Conservation (phyloP, 148 eudicot genomes). For the Simmondsia chinensis region DNA sequence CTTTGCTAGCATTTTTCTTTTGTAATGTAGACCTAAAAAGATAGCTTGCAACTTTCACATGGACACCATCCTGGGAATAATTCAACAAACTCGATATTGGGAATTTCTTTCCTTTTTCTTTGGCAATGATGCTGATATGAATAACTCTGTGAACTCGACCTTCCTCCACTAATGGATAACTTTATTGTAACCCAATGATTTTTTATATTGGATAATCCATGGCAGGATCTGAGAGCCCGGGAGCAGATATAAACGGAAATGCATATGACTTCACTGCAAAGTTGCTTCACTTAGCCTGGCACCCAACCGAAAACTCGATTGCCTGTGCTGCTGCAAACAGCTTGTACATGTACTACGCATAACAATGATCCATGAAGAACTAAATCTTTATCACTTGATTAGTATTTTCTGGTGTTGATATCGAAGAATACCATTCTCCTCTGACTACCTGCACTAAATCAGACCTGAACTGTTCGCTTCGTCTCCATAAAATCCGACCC, state of each 20-base stretch:
- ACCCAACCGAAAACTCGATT: constrained; percentile 75
- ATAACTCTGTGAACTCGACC: too few species aligned
- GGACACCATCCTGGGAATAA: too few species aligned
- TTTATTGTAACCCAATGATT: too few species aligned
- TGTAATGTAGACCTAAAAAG: too few species aligned
- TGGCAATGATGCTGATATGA: too few species aligned
- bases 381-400: constrained; percentile 11
- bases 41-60: too few species aligned
- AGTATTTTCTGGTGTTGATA: constrained; percentile 9
- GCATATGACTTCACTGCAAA: constrained; percentile 73
- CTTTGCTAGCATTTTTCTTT: too few species aligned
- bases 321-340: constrained; percentile 97
- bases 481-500: too few species aligned
- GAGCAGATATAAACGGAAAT: constrained; percentile 59
- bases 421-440: constrained; percentile 13
- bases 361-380: constrained; percentile 15
- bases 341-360: constrained; percentile 94
- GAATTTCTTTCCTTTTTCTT: background rate
- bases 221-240: constrained; percentile 66
- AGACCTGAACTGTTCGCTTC: too few species aligned
- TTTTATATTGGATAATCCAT: constrained; percentile 10
- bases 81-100: background rate
- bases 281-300: constrained; percentile 93
- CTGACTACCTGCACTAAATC: too few species aligned
- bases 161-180: too few species aligned